A percentile compares a stretch with the other conserved stretches of the same genome.
phyloP scores from a whole-genome alignment of 139 green algal genomes.

The Edaphochlamys debaryana region DNA sequence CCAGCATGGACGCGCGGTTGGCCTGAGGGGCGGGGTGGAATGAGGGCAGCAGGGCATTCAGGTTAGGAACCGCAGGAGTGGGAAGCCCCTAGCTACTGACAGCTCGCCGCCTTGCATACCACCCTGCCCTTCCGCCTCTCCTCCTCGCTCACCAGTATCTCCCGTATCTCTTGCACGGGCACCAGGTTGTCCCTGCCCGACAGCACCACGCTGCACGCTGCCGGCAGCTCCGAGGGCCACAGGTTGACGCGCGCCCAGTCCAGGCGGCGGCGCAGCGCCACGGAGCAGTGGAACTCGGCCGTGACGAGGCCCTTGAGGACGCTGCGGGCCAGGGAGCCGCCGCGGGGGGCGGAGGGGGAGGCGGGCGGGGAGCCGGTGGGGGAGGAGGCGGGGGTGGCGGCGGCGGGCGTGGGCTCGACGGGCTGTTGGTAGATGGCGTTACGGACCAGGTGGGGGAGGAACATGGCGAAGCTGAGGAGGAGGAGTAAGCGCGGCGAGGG shows the following conservation, averaged over 20 bases:
- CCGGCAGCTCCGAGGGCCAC: slow-evolving; percentile 49
- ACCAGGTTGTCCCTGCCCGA: slow-evolving; percentile 50
- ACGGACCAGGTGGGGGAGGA: slow-evolving; percentile 52
- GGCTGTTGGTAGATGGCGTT: slow-evolving; percentile 49
- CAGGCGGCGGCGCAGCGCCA: slow-evolving; percentile 42
- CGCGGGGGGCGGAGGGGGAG: background rate
- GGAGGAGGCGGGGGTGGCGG: background rate
- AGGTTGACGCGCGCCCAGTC: slow-evolving; percentile 55
- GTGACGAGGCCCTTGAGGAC: slow-evolving; percentile 42
- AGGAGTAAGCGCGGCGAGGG: too few species aligned
- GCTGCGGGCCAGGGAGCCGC: background rate
- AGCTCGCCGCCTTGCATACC: too few species aligned
- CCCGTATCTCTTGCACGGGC: slow-evolving; percentile 26
- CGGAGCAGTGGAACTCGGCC: slow-evolving; percentile 46
- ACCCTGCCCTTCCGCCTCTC: too few species aligned
- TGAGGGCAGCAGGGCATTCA: too few species aligned
- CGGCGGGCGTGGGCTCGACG: background rate
- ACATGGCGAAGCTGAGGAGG: slow-evolving; percentile 49
- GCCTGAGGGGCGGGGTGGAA: slow-evolving; percentile 5
- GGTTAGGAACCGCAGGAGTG: too few species aligned
- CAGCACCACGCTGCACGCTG: slow-evolving; percentile 34
- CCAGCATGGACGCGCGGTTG: background rate
- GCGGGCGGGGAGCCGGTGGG: background rate
- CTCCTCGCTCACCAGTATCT: slow-evolving; percentile 48
- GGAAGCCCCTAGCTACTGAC: too few species aligned